Conservation (phyloP, 306 rosid genomes). For the Pyrus betulifolia region DNA sequence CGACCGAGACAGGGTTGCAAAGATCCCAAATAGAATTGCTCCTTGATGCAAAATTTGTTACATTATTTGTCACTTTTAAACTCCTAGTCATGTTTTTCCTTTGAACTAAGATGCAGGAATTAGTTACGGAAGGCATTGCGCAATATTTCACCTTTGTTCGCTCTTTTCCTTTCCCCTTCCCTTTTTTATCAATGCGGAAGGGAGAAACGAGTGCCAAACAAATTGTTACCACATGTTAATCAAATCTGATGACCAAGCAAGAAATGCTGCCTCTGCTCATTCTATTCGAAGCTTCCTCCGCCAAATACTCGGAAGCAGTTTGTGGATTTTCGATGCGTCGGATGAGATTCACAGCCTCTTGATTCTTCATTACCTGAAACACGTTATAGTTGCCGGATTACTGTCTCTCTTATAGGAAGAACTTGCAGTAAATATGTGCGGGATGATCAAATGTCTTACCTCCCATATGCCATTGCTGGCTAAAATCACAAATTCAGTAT, state of each 20-base stretch:
- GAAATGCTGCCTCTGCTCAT: slow-evolving; percentile 71
- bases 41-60: too few relatives aligned
- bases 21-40: neutral
- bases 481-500: slow-evolving; percentile 65
- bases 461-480: slow-evolving; percentile 90
- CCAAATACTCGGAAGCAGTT: slow-evolving; percentile 73
- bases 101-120: too few relatives aligned
- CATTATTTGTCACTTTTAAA: too few relatives aligned
- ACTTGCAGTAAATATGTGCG: neutral
- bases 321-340: slow-evolving; percentile 70
- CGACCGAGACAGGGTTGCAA: neutral
- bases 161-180: too few relatives aligned
- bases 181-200: too few relatives aligned
- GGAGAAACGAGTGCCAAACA: neutral
- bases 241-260: slow-evolving; percentile 83
- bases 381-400: neutral
- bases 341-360: slow-evolving; percentile 84
- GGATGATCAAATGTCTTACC: slow-evolving; percentile 26
- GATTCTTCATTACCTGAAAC: slow-evolving; percentile 66
- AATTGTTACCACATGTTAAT: slow-evolving; percentile 10
- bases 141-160: too few relatives aligned
- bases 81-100: too few relatives aligned
- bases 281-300: slow-evolving; percentile 69
- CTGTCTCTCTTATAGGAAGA: neutral
- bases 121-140: too few relatives aligned